Base-by-base conservation (phyloP, 2,329 filamentous ascomycete genomes). In the Verruconis gallopava region DNA sequence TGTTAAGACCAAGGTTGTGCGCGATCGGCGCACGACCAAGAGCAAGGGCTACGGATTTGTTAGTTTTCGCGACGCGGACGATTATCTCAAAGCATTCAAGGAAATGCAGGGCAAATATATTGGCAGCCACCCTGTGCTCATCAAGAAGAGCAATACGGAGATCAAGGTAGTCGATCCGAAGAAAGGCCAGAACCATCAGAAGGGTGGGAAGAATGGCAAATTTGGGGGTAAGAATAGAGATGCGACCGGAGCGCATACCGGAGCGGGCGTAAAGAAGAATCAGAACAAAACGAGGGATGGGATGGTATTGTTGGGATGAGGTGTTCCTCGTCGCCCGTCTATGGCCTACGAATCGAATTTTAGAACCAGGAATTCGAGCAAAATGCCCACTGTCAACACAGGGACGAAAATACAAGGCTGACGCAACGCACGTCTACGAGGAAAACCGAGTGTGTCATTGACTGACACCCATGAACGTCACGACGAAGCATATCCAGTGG, bases 91-190 rank as follows among this genome's bases (percentile, higher is more conserved):
- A 54, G 89, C 91, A 2, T 89, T 86, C 53, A 86, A 91, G 65
- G 89, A 96, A 66, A 96, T 96, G 91, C 84, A 95, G 55, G 88
- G 88, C 52, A 96, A 98, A 66, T 98, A 98, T 63, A 96, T 98
- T 57, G 89, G 93, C 54, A 95, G 86, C 59, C 91, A 96, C 61
- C 91, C 91, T 0, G 84, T 95, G 20, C 68, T 84, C 19, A 74
- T 96, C 50, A 79, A 83, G 60, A 84, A 91, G 59, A 85, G 84
- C 50, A 93, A 81, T 51, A 94, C 89, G 4, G 88, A 96, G 60
- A 85, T 98, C 60, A 85, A 84, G 57, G 76, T 85, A 3, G 71
- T 78, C 11, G 72, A 71, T n/a, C 72, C 75, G 21, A 40, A 57
- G 35, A 32, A 58, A 44, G 79, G 81, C 44, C 72, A 75, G 43